phyloP scores from a whole-genome alignment of 306 rosid species.

The Sicyos edulis region DNA sequence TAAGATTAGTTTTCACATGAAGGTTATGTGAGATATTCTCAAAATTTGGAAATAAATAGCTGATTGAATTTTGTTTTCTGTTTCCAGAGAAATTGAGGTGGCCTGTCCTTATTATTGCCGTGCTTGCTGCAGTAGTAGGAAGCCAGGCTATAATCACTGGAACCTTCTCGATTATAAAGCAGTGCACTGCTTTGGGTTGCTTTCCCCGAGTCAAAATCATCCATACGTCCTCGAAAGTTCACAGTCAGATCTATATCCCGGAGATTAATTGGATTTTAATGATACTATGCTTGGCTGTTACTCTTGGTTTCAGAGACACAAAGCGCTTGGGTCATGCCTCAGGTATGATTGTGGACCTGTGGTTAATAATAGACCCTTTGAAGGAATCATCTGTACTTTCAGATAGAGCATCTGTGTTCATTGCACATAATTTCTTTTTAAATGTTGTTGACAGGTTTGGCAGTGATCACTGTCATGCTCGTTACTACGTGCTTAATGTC shows the following conservation, averaged over 20 bases:
- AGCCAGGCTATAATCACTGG: constrained; percentile 97
- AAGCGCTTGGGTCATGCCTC: constrained; percentile 80
- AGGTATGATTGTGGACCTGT: constrained; percentile 51
- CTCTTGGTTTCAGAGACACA: constrained; percentile 82
- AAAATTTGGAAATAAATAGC: background rate
- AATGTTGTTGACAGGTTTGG: constrained; percentile 58
- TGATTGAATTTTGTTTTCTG: background rate
- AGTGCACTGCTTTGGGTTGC: constrained; percentile 81
- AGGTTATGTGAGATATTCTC: constrained; percentile 11
- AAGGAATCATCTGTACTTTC: constrained; percentile 1
- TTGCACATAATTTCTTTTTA: background rate
- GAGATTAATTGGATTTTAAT: constrained; percentile 93
- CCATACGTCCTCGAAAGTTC: constrained; percentile 87
- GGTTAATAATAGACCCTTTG: background rate
- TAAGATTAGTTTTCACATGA: constrained; percentile 22
- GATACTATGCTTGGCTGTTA: constrained; percentile 75
- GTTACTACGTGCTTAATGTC: constrained; percentile 98
- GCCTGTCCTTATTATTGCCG: constrained; percentile 84
- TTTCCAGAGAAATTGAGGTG: constrained; percentile 64
- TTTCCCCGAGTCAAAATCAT: constrained; percentile 86
- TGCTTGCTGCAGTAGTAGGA: constrained; percentile 91
- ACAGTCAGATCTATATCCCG: constrained; percentile 91
- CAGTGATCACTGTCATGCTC: constrained; percentile 90
- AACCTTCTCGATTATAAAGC: constrained; percentile 88
- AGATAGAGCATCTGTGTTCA: background rate